Percentiles rank a stretch among this genome's conserved stretches.
Conservation (phyloP, 768 basidiomycete species). For the Termitomyces sp. region DNA sequence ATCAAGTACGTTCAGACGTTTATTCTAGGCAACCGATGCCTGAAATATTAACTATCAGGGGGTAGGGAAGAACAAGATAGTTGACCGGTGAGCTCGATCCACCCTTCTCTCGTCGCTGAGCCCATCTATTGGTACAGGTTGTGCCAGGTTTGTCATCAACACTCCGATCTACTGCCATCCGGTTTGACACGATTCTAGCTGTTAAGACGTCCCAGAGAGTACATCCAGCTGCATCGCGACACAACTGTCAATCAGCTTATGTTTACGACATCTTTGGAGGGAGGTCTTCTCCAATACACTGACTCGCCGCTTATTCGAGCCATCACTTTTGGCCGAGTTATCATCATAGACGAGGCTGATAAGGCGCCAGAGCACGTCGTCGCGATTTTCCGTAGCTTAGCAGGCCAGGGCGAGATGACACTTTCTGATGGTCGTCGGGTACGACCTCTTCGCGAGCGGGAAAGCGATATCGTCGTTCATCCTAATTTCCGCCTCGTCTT, state of each 20-base stretch:
- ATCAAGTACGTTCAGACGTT: constrained; percentile 40
- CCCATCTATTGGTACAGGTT: constrained; percentile 26
- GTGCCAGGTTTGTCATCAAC: constrained; percentile 39
- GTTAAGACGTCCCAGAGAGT: constrained; percentile 57
- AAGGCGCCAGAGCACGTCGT: constrained; percentile 73
- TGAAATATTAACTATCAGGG: constrained; percentile 29
- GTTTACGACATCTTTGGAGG: constrained; percentile 59
- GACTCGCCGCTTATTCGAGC: constrained; percentile 66
- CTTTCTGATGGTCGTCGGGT: constrained; percentile 61
- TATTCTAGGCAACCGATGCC: not conserved
- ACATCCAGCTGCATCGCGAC: constrained; percentile 66
- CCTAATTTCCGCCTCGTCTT: constrained; percentile 59
- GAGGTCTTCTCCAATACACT: constrained; percentile 52
- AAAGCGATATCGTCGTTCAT: constrained; percentile 55
- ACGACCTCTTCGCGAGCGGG: constrained; percentile 36
- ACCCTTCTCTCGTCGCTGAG: not conserved
- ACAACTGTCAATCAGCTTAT: constrained; percentile 68
- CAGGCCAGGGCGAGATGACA: constrained; percentile 58
- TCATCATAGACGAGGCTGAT: constrained; percentile 69
- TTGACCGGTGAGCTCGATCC: constrained; percentile 42
- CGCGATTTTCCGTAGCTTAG: constrained; percentile 64
- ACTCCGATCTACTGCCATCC: not conserved
- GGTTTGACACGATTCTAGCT: constrained; percentile 29
- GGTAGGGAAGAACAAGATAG: constrained; percentile 68
- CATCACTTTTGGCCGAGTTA: constrained; percentile 54